phyloP scores from a whole-genome alignment of 345 rosid species.

The Odontarrhena argentea region DNA sequence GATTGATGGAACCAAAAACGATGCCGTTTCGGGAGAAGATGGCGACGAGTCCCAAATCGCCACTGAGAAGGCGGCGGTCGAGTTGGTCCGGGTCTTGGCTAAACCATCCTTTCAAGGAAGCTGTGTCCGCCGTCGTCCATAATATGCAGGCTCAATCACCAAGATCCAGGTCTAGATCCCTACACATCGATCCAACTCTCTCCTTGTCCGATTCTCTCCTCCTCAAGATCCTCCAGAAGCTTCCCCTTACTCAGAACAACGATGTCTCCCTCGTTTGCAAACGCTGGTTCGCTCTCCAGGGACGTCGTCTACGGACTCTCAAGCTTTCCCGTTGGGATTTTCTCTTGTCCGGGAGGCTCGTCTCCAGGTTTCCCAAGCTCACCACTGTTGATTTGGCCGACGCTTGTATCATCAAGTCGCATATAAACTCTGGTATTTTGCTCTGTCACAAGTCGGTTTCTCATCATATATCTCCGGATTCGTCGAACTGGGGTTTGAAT shows the following conservation, averaged over 20 bases:
- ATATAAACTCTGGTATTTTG: slow-evolving; percentile 55
- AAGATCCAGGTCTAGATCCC: slow-evolving; percentile 46
- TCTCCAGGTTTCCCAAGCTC: slow-evolving; percentile 70
- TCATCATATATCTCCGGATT: slow-evolving; percentile 45
- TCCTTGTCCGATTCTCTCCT: slow-evolving; percentile 71
- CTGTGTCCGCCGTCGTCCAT: slow-evolving; percentile 50
- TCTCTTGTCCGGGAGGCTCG: slow-evolving; percentile 65
- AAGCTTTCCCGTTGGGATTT: slow-evolving; percentile 70
- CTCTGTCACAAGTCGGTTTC: slow-evolving; percentile 48
- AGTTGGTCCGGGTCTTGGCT: slow-evolving; percentile 69
- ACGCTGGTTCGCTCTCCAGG: slow-evolving; percentile 83
- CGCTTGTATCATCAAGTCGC: slow-evolving; percentile 54
- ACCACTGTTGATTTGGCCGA: slow-evolving; percentile 52
- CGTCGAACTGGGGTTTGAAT: slow-evolving; percentile 40
- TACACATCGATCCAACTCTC: slow-evolving; percentile 61
- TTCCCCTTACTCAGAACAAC: slow-evolving; percentile 55
- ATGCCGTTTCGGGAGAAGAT: slow-evolving; percentile 60
- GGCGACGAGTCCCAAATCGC: slow-evolving; percentile 48
- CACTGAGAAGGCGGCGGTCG: slow-evolving; percentile 48
- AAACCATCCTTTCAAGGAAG: slow-evolving; percentile 56
- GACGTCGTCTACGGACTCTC: slow-evolving; percentile 60
- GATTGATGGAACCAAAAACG: neutral
- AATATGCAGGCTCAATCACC: slow-evolving; percentile 54
- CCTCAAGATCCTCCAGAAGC: slow-evolving; percentile 61
- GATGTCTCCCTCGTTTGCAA: slow-evolving; percentile 71